phyloP scores from a whole-genome alignment of 2,329 filamentous ascomycete species.

The Claviceps cyperi region DNA sequence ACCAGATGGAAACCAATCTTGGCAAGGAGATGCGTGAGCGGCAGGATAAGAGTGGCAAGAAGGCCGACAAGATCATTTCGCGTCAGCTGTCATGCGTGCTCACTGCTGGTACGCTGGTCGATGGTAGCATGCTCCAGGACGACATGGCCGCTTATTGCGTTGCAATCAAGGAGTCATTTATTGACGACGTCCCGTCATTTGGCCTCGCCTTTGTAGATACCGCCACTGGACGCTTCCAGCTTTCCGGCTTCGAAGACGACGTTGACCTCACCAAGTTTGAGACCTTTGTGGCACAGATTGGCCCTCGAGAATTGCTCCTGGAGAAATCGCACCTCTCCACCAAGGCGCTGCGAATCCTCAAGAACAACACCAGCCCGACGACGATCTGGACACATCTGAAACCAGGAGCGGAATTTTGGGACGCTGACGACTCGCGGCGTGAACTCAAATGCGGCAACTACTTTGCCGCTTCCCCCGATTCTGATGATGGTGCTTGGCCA shows the following conservation, averaged over 20 bases:
- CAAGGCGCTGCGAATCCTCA: conserved; percentile 84
- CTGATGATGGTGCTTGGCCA: conserved; percentile 57
- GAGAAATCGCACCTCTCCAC: conserved; percentile 78
- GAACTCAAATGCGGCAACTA: conserved; percentile 72
- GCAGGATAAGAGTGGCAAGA: conserved; percentile 48
- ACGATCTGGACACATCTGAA: conserved; percentile 95
- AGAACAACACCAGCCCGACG: conserved; percentile 85
- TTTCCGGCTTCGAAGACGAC: conserved; percentile 89
- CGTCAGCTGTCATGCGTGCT: conserved; percentile 83
- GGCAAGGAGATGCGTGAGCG: conserved; percentile 98
- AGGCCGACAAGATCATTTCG: conserved; percentile 84
- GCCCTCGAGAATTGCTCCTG: conserved; percentile 74
- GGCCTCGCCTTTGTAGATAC: conserved; percentile 91
- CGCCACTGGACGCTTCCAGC: conserved; percentile 83
- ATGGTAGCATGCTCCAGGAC: conserved; percentile 91
- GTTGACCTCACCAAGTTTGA: conserved; percentile 92
- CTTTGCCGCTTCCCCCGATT: conserved; percentile 47
- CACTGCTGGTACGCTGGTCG: conserved; percentile 83
- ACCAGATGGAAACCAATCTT: conserved; percentile 90
- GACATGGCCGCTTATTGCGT: conserved; percentile 96
- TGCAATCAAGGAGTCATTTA: conserved; percentile 72
- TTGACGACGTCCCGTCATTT: conserved; percentile 66
- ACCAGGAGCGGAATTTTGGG: conserved; percentile 78
- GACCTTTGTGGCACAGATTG: conserved; percentile 85
- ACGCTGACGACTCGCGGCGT: conserved; percentile 64